A percentile compares a stretch with the other conserved stretches of the same genome.
These are phyloP conservation scores for Dittrichia graveolens DNA, from an alignment of 129 eudicot species.

Conservation along the genomic window DNA sequence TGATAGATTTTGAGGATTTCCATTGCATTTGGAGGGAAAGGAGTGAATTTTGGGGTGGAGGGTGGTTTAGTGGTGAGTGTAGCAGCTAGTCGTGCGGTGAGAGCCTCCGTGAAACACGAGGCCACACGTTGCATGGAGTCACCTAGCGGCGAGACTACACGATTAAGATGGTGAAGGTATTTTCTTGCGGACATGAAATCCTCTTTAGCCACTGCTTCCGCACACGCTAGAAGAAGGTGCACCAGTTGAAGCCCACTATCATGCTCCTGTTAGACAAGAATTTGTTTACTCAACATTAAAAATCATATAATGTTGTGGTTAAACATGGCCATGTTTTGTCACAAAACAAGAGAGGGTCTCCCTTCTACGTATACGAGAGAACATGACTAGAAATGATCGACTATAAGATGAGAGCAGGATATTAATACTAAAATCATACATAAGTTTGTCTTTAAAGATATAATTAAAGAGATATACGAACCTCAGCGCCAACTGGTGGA, in stretches of 20 bases:
- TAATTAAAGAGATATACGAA: neutral
- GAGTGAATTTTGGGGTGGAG: conserved; percentile 50
- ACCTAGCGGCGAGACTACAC: conserved; percentile 68
- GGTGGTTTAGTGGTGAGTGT: conserved; percentile 57
- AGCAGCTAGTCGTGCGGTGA: conserved; percentile 65
- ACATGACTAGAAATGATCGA: too few relatives aligned
- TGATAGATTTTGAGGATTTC: conserved; percentile 79
- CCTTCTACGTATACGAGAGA: too few relatives aligned
- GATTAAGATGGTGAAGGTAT: conserved; percentile 72
- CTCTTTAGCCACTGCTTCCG: conserved; percentile 86
- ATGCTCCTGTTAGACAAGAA: conserved; percentile 52
- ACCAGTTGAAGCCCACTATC: conserved; percentile 89
- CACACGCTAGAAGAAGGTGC: conserved; percentile 84
- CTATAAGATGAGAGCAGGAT: too few relatives aligned
- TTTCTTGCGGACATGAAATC: conserved; percentile 78
- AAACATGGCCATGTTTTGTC: neutral
- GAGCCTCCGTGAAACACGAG: conserved; percentile 76
- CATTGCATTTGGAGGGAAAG: conserved; percentile 63
- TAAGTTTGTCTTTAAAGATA: neutral
- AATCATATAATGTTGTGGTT: neutral
- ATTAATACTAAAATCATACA: too few relatives aligned
- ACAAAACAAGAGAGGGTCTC: too few relatives aligned
- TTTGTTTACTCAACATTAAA: neutral
- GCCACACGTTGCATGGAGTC: conserved; percentile 93
- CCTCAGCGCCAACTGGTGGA: conserved; percentile 59